Percentiles rank a stretch among this genome's conserved stretches.
Conservation (phyloP, 352 stramenopile genomes). For the Pilasporangium apinafurcum region DNA sequence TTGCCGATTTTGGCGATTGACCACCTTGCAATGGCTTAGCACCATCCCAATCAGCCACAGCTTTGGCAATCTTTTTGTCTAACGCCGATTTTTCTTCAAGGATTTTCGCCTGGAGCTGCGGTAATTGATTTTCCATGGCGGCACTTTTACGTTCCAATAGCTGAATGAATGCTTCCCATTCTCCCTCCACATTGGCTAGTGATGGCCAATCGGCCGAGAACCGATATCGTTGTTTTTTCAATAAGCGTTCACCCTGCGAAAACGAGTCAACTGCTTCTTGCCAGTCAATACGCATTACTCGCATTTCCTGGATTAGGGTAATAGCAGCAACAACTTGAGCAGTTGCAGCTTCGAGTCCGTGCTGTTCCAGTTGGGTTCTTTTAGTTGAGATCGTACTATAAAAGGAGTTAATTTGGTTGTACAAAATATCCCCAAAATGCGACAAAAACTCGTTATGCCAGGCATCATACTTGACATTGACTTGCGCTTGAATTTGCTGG, state of each 20-base stretch:
- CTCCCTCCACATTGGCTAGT: slow-evolving; percentile 92
- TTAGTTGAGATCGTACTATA: slow-evolving; percentile 83
- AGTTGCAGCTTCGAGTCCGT: slow-evolving; percentile 94
- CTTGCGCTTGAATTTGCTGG: slow-evolving; percentile 88
- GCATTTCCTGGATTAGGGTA: slow-evolving; percentile 88
- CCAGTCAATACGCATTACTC: slow-evolving; percentile 61
- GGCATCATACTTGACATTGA: slow-evolving; percentile 99
- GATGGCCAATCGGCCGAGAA: slow-evolving; percentile 97
- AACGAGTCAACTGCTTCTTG: slow-evolving; percentile 86
- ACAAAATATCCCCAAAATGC: slow-evolving; percentile 93
- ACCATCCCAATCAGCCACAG: slow-evolving; percentile 74
- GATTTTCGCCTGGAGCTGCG: slow-evolving; percentile 96
- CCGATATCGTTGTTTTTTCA: slow-evolving; percentile 95
- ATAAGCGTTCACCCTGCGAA: slow-evolving; percentile 90
- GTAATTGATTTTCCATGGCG: slow-evolving; percentile 96
- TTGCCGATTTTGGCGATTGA: slow-evolving; percentile 60
- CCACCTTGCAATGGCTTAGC: slow-evolving; percentile 74
- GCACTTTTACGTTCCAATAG: slow-evolving; percentile 84
- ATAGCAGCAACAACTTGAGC: slow-evolving; percentile 94
- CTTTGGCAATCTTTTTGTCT: slow-evolving; percentile 72
- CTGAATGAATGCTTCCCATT: slow-evolving; percentile 94
- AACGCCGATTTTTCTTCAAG: slow-evolving; percentile 92
- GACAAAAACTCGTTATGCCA: slow-evolving; percentile 98
- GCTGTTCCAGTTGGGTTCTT: slow-evolving; percentile 88
- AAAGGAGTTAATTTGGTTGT: slow-evolving; percentile 89